Evolutionary conservation across 768 basidiomycete species (phyloP), one percentile per base, ranked within the genome.

Genomic region (Cyathus striatus): DNA sequence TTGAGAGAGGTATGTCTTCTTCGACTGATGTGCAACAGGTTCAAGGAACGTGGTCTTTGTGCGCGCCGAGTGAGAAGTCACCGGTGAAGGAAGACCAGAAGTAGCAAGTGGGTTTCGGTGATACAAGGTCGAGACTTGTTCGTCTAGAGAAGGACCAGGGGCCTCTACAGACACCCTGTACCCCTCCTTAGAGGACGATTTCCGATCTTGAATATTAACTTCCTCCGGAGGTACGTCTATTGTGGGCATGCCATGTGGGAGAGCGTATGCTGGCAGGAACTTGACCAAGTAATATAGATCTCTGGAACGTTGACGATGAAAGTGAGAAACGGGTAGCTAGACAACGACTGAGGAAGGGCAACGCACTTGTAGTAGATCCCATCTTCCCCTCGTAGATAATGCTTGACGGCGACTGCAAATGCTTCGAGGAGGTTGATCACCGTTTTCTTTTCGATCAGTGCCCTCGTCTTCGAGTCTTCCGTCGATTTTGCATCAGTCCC

Each of bases 271-370:
- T 3, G 85, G 83, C n/a, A 88, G 71, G 57, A 79, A 84, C 55
- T 83, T 86, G 55, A 83, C 78, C 34, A 81, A 73, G 47, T 82
- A 73, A 60, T 82, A 85, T 13, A 86, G 61, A 56, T 86, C 81
- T 50, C 70, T 73, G 41, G n/a, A 23, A 14, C 35, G 33, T 43
- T 5, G 30, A 23, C 16, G 36, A 34, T 38, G 6, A 23, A 27
- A 21, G 41, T 41, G 3, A 33, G 13, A 30, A n/a, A n/a, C 27
- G 27, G 27, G n/a, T 30, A 30, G n/a, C 27, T 20, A 3, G 16
- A 12, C 20, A n/a, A 3, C 7, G 3, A 35, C 30, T 21, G 18
- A 40, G 23, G 30, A 3, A 49, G 30, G 18, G 30, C 38, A 3
- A 47, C 17, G 20, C 18, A 70, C 70, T 63, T 43, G 49, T 75